Base-by-base conservation (phyloP, 2,329 filamentous ascomycete species). In the Scytalidium sp. region DNA sequence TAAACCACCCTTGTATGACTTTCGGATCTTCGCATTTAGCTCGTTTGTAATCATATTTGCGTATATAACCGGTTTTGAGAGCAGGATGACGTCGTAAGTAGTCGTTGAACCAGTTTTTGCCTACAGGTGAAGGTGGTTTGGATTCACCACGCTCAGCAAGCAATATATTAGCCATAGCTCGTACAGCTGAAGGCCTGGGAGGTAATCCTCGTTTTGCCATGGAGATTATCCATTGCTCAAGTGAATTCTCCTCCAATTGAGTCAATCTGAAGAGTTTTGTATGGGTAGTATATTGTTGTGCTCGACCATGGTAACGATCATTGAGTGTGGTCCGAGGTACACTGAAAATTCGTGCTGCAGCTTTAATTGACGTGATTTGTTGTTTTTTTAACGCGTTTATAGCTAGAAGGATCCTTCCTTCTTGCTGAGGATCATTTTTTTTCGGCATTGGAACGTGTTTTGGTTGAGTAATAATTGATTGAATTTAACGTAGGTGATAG, bases 1-100 rank as follows among this genome's bases (percentile, higher is more conserved):
- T 22, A 44, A 55, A 55, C 53, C 44, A 55, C 20, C 19, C 44
- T 43, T 27, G 9, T 42, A 53, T 45, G 17, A 45, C 20, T 6
- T 13, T 43, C 22, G 46, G 42, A 46, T 52, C 47, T 53, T 53
- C 47, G 40, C 44, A 51, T 53, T 53, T 47, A 13, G 46, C 50
- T 25, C 50, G 13, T 36, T 53, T 15, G 41, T 54, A 51, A 41
- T 54, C 49, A 29, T 48, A 48, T 20, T 49, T 51, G 17, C 51
- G 43, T 21, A 36, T 50, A 32, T 43, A 55, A 15, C 27, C 13
- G 11, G 51, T 42, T 36, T 43, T 19, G 11, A 55, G 41, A 9
- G 22, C 43, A 44, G 23, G n/a, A 21, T 41, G 40, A 8, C 46
- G 43, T 42, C 29, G 15, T 20, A 48, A 22, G 43, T 51, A 53